A percentile compares a stretch with the other conserved stretches of the same genome.
phyloP scores from a whole-genome alignment of 2,329 filamentous ascomycete species.

The Colletotrichum cuscutae region DNA sequence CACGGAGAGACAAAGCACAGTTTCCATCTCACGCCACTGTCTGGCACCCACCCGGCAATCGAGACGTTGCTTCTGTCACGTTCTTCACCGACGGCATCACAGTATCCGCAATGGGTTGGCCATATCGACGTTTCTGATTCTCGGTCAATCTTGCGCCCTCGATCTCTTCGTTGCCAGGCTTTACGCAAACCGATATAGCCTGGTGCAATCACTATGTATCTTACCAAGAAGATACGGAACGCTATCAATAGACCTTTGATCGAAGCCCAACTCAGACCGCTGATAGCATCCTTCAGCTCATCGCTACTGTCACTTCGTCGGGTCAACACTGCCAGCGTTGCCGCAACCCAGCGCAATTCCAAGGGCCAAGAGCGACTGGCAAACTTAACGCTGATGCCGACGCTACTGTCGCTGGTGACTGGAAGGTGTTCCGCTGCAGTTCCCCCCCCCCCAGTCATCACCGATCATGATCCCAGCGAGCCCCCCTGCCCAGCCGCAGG shows the following conservation, averaged over 20 bases:
- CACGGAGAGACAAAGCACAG: neutral
- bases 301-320: slow-evolving; percentile 1
- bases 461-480: slow-evolving; percentile 15
- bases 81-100: neutral
- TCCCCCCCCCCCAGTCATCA: neutral
- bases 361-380: neutral
- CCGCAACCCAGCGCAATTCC: neutral
- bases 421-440: slow-evolving; percentile 12
- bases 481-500: slow-evolving; percentile 29
- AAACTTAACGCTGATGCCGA: neutral
- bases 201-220: neutral
- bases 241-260: neutral
- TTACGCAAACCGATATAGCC: neutral
- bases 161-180: neutral
- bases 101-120: neutral
- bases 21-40: neutral
- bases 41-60: neutral
- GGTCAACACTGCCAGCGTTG: neutral
- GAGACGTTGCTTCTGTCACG: neutral
- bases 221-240: neutral
- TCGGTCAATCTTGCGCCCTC: neutral
- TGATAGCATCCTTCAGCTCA: neutral
- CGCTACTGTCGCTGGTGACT: slow-evolving; percentile 5
- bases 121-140: neutral
- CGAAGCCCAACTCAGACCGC: neutral